Evolutionary conservation across 2,329 filamentous ascomycete species (phyloP).

Genomic region (Alternaria sp.): DNA sequence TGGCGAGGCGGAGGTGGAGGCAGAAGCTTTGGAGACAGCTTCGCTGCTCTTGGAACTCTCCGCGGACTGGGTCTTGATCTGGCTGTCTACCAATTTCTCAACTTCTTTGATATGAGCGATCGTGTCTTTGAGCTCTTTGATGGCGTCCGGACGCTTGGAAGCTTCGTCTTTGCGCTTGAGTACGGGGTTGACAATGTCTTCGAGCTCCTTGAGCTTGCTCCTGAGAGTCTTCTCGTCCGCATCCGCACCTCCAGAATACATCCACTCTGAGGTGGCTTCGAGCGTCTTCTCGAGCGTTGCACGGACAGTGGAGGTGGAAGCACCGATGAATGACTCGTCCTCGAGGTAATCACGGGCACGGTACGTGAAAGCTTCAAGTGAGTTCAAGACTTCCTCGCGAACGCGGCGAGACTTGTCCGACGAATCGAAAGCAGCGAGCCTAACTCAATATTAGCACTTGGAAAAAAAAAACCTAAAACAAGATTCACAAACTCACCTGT

Average conservation of each 20-base stretch:
- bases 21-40: slow-evolving; percentile 54
- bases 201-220: slow-evolving; percentile 77
- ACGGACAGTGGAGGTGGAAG: slow-evolving; percentile 74
- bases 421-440: slow-evolving; percentile 82
- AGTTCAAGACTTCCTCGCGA: slow-evolving; percentile 88
- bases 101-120: slow-evolving; percentile 76
- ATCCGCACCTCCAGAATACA: slow-evolving; percentile 83
- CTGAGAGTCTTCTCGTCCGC: slow-evolving; percentile 79
- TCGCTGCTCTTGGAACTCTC: slow-evolving; percentile 54
- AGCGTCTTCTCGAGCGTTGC: slow-evolving; percentile 72
- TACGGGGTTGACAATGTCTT: slow-evolving; percentile 79
- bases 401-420: slow-evolving; percentile 80
- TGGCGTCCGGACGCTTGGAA: slow-evolving; percentile 71
- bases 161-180: slow-evolving; percentile 78
- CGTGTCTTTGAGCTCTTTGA: slow-evolving; percentile 73
- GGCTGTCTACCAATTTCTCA: slow-evolving; percentile 71
- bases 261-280: slow-evolving; percentile 81
- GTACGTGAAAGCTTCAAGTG: slow-evolving; percentile 94
- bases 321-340: slow-evolving; percentile 74
- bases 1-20: slow-evolving; percentile 56
- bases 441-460: slow-evolving; percentile 46
- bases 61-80: slow-evolving; percentile 74
- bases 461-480: neutral
- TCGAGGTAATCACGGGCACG: slow-evolving; percentile 83
- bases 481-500: slow-evolving; percentile 53